These are phyloP conservation scores for Tremella yokohamensis DNA, from an alignment of 768 basidiomycete species.

Conservation along the genomic window DNA sequence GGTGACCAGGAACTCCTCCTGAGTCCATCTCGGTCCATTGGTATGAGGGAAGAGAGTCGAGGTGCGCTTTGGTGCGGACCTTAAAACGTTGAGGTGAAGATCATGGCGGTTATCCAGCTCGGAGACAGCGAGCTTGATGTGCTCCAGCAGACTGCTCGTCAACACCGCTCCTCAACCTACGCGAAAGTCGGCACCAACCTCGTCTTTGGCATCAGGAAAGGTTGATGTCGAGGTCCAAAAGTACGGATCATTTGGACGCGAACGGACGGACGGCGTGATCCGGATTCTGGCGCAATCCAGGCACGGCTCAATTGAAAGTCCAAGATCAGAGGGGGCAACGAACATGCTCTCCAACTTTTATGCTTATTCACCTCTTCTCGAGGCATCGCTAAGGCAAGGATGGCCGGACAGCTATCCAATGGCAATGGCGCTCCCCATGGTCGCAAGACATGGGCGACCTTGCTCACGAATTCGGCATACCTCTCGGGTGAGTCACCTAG, in stretches of 20 bases:
- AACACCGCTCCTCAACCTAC: not conserved
- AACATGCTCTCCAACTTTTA: no score
- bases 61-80: slow-evolving; percentile 56
- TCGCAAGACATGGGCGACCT: slow-evolving; percentile 64
- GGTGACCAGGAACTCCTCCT: slow-evolving; percentile 52
- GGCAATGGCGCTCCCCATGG: not conserved
- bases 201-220: no score
- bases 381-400: no score
- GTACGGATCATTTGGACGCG: no score
- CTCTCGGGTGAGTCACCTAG: slow-evolving; percentile 47
- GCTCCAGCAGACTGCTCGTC: slow-evolving; percentile 24
- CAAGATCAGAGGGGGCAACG: no score
- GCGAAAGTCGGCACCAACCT: no score
- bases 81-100: slow-evolving; percentile 27
- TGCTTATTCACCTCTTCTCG: no score
- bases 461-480: slow-evolving; percentile 67
- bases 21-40: slow-evolving; percentile 58
- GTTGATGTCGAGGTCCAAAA: no score
- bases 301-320: not conserved
- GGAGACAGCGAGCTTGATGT: slow-evolving; percentile 19
- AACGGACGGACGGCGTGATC: not conserved
- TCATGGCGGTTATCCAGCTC: slow-evolving; percentile 19
- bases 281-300: not conserved
- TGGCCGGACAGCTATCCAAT: no score
- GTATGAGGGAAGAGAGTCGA: slow-evolving; percentile 71